Evolutionary conservation across 148 eudicot species (phyloP), one percentile per base, ranked within the genome.

Genomic region (Mesembryanthemum crystallinum): DNA sequence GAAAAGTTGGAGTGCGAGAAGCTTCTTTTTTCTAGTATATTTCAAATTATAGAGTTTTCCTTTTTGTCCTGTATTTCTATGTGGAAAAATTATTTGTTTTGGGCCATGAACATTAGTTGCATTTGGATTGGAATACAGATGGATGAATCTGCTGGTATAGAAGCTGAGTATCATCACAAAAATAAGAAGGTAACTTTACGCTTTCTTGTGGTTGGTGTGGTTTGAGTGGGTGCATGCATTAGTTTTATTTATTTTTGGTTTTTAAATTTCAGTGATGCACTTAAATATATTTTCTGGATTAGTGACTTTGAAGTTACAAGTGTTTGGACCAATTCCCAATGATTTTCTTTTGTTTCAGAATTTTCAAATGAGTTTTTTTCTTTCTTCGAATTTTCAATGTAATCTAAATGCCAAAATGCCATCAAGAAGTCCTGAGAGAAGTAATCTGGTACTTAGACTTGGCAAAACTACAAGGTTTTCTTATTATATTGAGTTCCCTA

Each of bases 81-180:
- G 32, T 7, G 5, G n/a, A 18, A 54, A 21, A 3, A n/a, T 54
- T 57, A 15, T 59, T 45, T 2, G 35, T 35, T 69, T 39, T 43
- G 47, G 28, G 68, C 28, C 68, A 54, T 72, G 70, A 32, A 59
- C 57, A 30, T 72, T 43, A 33, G n/a, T 8, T 62, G 47, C 47
- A 45, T 69, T 70, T 23, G 61, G 45, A 32, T 45, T 66, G 71
- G 80, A 78, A 74, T 51, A 78, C 90, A 94, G 98, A 95, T 95
- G 98, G 98, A 95, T 67, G 88, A 71, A 78, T 73, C 89, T 75
- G 96, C 98, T 69, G 98, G 97, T 55, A 95, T 95, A 79, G 98
- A 95, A 85, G 89, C 97, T 64, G 97, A 90, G 79, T 95, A 95
- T 84, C 98, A 95, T 79, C 98, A 90, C 87, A 92, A 95, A 85